Base-by-base conservation (phyloP, 2,329 filamentous ascomycete genomes). In the Fusarium concolor region DNA sequence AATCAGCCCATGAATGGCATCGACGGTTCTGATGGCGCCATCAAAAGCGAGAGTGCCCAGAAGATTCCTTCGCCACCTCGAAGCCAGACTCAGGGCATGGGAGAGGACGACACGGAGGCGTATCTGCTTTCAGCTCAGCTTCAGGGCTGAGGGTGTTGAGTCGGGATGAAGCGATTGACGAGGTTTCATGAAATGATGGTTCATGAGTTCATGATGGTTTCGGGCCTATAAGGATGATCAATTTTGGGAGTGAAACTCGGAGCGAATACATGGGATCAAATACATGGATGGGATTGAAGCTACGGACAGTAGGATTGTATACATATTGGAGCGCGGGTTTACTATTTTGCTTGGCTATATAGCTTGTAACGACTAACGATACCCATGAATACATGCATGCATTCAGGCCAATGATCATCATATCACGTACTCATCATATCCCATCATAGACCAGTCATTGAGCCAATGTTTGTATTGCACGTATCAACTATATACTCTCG, bases 401-500 rank as follows among this genome's bases (percentile, higher is more conserved):
- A 31, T 17, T 24, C 17, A 15, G 39, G 50, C 43, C 33, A 20
- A 18, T 31, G n/a, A n/a, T 51, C 22, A 24, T 24, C 22, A 24
- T 24, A 24, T 24, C 9, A 26, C 5, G 9, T 9, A 41, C n/a
- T 39, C 29, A 20, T 38, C 28, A 20, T 11, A 33, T 28, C 18
- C 17, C 28, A 10, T 15, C 17, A 18, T n/a, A 33, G 5, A 6
- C 17, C 29, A 37, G 2, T 12, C 10, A 7, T 15, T 29, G 18
- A 42, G 26, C 18, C 33, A 28, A 43, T 53, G 29, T n/a, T 14
- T 42, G 38, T 56, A 57, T 69, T 49, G 28, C 42, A 18, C 24
- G 53, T 66, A 67, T 52, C 44, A 68, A 62, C 61, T 69, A 68
- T 69, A 67, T 69, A 69, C 49, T 39, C 22, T 49, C 50, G 35